Percentiles rank a stretch among this genome's conserved stretches.
Conservation (phyloP, 441 rosid species). For the Dalechampia spathulata region DNA sequence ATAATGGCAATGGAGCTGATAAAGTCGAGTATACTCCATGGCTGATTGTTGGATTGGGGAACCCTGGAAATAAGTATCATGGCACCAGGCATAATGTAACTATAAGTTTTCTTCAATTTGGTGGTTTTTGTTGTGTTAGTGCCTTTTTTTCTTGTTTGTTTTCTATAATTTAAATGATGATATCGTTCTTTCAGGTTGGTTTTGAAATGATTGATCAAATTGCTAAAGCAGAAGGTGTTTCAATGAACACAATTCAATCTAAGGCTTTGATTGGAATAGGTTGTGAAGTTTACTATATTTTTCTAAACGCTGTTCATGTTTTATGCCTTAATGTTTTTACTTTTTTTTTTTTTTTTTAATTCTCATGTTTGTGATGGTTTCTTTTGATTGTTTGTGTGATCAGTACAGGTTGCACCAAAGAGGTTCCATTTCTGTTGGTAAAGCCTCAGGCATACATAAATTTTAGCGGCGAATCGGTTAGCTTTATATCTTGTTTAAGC, state of each 20-base stretch:
- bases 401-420: conserved; percentile 85
- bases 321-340: not conserved
- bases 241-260: conserved; percentile 79
- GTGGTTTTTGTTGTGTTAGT: not conserved
- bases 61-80: conserved; percentile 90
- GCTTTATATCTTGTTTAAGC: conserved; percentile 23
- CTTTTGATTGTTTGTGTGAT: conserved; percentile 24
- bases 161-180: not conserved
- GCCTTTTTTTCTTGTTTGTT: not conserved
- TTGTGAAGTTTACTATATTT: conserved; percentile 24
- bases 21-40: conserved; percentile 85
- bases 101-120: not conserved
- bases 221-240: conserved; percentile 51
- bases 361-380: conserved; percentile 21
- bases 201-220: conserved; percentile 82
- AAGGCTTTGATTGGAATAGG: conserved; percentile 94
- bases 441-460: conserved; percentile 94
- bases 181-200: conserved; percentile 53
- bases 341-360: not conserved
- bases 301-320: not conserved
- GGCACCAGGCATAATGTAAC: conserved; percentile 95
- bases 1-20: conserved; percentile 31
- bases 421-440: conserved; percentile 77
- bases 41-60: conserved; percentile 87
- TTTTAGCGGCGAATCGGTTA: conserved; percentile 86